These are phyloP conservation scores for Parascedosporium putredinis DNA, from an alignment of 2,329 filamentous ascomycete species.

Conservation along the genomic window DNA sequence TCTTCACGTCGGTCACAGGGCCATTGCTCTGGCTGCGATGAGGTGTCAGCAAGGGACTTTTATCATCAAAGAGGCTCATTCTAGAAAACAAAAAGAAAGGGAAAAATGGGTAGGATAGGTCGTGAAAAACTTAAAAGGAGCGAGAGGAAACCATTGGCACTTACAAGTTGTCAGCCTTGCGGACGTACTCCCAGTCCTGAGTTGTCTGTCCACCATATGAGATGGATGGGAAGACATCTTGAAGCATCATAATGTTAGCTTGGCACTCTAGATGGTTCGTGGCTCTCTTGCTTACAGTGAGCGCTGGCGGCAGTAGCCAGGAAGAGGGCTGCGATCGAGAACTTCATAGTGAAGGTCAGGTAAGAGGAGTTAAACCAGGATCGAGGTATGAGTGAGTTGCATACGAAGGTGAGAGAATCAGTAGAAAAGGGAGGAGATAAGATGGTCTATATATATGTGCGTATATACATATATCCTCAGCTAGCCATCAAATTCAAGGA, in stretches of 20 bases:
- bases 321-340: background rate
- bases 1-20: constrained; percentile 36
- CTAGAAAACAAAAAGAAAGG: no score
- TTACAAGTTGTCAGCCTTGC: constrained; percentile 34
- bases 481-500: no score
- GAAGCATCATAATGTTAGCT: background rate
- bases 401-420: no score
- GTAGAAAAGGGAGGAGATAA: no score
- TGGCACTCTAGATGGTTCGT: background rate
- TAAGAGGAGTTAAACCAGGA: no score
- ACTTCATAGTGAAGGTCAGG: no score
- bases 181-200: constrained; percentile 34
- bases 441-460: no score
- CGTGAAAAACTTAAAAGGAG: background rate
- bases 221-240: constrained; percentile 31
- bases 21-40: constrained; percentile 30
- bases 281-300: constrained; percentile 25
- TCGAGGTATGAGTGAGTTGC: no score
- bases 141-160: background rate
- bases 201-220: constrained; percentile 21
- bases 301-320: constrained; percentile 18
- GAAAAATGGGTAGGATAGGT: no score
- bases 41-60: background rate
- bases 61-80: no score
- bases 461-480: no score